These are phyloP conservation scores for Boechera divaricarpa DNA, from an alignment of 345 rosid species.

Conservation along the genomic window DNA sequence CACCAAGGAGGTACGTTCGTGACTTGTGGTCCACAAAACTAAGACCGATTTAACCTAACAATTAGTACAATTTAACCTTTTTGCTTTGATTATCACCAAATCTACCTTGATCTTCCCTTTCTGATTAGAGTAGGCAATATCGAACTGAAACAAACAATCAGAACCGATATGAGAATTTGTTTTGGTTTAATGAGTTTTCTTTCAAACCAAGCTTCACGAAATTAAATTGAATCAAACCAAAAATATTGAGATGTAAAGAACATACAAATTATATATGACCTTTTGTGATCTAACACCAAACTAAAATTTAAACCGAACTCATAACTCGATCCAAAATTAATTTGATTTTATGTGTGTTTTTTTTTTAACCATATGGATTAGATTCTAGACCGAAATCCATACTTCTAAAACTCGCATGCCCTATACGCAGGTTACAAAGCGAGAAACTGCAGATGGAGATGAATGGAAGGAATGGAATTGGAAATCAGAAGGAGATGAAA, in stretches of 20 bases:
- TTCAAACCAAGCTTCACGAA: no score
- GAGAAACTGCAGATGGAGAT: conserved; percentile 42
- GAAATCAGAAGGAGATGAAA: conserved; percentile 69
- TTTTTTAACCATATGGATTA: neutral
- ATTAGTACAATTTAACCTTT: neutral
- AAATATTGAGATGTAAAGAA: no score
- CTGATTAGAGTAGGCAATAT: no score
- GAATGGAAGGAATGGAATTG: conserved; percentile 74
- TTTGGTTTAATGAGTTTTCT: neutral
- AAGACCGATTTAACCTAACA: conserved; percentile 6
- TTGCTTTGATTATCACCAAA: no score
- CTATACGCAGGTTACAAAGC: conserved; percentile 61
- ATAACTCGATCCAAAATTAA: no score
- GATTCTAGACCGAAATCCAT: neutral
- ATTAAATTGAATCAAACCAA: no score
- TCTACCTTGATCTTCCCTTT: no score
- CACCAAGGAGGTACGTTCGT: conserved; percentile 60
- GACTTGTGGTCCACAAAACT: neutral
- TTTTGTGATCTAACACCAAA: no score
- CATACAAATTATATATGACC: no score
- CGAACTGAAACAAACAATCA: no score
- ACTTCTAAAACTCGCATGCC: neutral
- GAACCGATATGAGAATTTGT: neutral
- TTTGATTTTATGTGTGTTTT: no score
- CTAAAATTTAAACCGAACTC: no score